Evolutionary conservation across 2,329 filamentous ascomycete genomes (phyloP).

Genomic region (Dichotomopilus funicola): DNA sequence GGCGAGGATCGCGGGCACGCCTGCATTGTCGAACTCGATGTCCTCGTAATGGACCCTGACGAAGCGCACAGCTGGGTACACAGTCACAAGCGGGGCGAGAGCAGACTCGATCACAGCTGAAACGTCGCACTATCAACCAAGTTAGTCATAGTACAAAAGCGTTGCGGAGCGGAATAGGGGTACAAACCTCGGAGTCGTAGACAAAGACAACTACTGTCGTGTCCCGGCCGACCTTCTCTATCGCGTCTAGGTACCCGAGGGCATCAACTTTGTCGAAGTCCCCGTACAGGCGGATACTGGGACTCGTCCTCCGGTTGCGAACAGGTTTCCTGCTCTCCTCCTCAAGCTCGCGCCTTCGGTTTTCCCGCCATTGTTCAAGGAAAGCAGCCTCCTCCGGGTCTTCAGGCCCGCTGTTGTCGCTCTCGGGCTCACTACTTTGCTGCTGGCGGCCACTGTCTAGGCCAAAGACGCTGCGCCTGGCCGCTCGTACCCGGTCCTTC

Average conservation of each 20-base stretch:
- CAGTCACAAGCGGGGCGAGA: conserved; percentile 65
- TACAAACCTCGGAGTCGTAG: conserved; percentile 73
- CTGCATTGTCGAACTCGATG: conserved; percentile 87
- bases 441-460: conserved; percentile 29
- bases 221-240: conserved; percentile 78
- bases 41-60: conserved; percentile 87
- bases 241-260: conserved; percentile 87
- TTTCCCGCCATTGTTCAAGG: conserved; percentile 77
- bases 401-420: conserved; percentile 36
- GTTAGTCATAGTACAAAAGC: neutral
- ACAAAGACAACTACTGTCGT: conserved; percentile 90
- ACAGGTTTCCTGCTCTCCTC: conserved; percentile 45
- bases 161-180: conserved; percentile 18
- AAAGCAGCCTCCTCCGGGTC: conserved; percentile 73
- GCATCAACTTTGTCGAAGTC: conserved; percentile 79
- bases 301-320: conserved; percentile 63
- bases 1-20: conserved; percentile 79
- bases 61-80: conserved; percentile 70
- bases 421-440: conserved; percentile 29
- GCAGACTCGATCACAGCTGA: conserved; percentile 74
- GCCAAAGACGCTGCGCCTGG: conserved; percentile 51
- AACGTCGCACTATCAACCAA: conserved; percentile 59
- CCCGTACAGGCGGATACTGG: conserved; percentile 72
- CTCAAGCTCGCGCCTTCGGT: conserved; percentile 70
- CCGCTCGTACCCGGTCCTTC: conserved; percentile 45